Evolutionary conservation across 768 basidiomycete species (phyloP).

Genomic region (Crepidotus variabilis): DNA sequence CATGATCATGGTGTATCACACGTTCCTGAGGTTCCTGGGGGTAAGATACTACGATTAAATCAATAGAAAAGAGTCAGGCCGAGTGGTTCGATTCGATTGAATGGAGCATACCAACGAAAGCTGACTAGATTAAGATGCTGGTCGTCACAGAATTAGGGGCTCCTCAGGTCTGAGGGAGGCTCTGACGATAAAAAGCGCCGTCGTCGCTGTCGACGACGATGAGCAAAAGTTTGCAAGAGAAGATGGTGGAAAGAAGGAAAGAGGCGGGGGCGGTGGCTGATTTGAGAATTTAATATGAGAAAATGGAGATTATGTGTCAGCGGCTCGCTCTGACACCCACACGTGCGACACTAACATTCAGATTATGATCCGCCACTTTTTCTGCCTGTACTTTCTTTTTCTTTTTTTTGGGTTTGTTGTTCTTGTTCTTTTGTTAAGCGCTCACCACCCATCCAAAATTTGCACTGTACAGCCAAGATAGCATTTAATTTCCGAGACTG

Average conservation of each 20-base stretch:
- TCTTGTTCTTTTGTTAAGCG: neutral
- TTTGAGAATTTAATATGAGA: constrained; percentile 11
- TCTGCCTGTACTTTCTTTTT: neutral
- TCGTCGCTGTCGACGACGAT: constrained; percentile 20
- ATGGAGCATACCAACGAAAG: constrained; percentile 1
- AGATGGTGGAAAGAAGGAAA: constrained; percentile 26
- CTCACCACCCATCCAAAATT: neutral
- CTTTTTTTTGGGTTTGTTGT: neutral
- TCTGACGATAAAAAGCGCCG: constrained; percentile 20
- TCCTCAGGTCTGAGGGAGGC: constrained; percentile 12
- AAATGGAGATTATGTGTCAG: constrained; percentile 20
- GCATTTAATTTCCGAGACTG: neutral
- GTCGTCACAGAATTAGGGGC: constrained; percentile 9
- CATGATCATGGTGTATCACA: constrained; percentile 40
- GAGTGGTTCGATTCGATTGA: constrained; percentile 1
- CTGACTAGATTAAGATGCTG: constrained; percentile 3
- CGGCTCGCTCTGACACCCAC: constrained; percentile 9
- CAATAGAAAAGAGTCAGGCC: neutral
- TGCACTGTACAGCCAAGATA: neutral
- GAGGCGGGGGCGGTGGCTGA: constrained; percentile 10
- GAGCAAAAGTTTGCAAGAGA: constrained; percentile 16
- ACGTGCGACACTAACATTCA: neutral
- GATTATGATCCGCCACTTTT: neutral
- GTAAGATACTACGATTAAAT: constrained; percentile 7
- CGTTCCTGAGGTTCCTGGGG: constrained; percentile 29